Conservation (phyloP, 2,329 filamentous ascomycete genomes). For the Paraconiothyrium brasiliense region DNA sequence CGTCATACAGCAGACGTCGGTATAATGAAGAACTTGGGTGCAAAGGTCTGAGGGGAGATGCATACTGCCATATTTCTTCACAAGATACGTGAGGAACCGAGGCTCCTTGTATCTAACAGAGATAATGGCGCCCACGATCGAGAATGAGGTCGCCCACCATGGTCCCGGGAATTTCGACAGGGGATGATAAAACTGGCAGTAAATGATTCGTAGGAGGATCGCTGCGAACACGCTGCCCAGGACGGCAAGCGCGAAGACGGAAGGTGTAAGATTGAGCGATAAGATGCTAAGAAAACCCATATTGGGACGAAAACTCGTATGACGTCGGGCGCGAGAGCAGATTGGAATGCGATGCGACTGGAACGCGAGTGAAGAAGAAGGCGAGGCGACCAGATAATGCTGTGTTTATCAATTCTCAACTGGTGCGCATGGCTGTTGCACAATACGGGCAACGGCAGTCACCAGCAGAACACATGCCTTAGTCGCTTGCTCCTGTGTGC, state of each 20-base stretch:
- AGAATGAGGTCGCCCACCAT: constrained; percentile 49
- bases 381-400: constrained; percentile 3
- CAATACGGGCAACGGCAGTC: constrained; percentile 1
- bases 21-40: background rate
- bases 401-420: constrained; percentile 8
- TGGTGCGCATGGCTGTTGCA: constrained; percentile 5
- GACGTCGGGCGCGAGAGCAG: background rate
- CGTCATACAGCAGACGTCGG: constrained; percentile 7
- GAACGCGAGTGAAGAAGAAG: background rate
- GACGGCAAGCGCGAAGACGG: background rate
- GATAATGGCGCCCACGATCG: constrained; percentile 39
- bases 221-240: constrained; percentile 10
- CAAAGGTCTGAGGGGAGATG: background rate
- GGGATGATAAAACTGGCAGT: constrained; percentile 54
- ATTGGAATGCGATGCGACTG: background rate
- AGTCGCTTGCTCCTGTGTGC: background rate
- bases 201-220: constrained; percentile 36
- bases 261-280: background rate
- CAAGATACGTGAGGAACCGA: constrained; percentile 40
- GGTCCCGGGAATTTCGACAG: constrained; percentile 56
- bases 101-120: constrained; percentile 40
- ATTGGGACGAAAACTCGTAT: background rate
- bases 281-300: constrained; percentile 4
- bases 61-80: constrained; percentile 42
- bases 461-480: constrained; percentile 7